Evolutionary conservation across 495 filamentous ascomycete species (phyloP), one percentile per base, ranked within the genome.

Genomic region (Aspergillus steynii): DNA sequence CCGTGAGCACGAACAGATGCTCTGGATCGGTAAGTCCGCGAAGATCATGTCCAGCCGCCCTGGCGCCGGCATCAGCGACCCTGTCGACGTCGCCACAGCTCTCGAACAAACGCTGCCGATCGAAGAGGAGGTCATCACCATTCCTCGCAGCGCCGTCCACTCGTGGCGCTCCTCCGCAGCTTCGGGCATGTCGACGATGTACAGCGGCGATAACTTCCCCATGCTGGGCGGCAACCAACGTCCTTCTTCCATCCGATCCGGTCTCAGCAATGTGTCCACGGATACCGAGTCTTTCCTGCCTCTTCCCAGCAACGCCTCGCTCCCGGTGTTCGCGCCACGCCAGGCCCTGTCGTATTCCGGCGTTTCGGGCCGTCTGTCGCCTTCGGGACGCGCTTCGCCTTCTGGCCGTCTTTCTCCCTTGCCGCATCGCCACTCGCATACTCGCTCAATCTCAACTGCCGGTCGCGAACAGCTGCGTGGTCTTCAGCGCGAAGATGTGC

Each of bases 1-100:
- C 14, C 79, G 86, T 29, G 86, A 89, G 67, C 86, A 89, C 66
- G 86, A 89, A 68, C 86, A 89, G 68, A 87, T 87, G 85, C 80
- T 86, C 26, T 88, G 85, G 85, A 81, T 87, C 37, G 82, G 82
- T 37, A 86, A 86, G 67, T 71, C 72, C 7, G 65, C 65, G 28
- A 78, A 78, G 53, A 66, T 73, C 60, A 79, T 77, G 71, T 70
- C 73, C 46, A 73, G 58, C 26, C 70, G 73, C 14, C 60, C 62
- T 7, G 67, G 64, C 10, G 74, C 65, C 45, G 62, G 65, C 31
- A 56, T 63, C 6, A 64, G 62, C 42, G 75, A 75, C 49, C 71
- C 68, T 0, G 51, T 63, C 0, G 71, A 74, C 47, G 60, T 74
- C 29, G 65, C 68, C 53, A 60, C 68, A 0, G 71, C 69, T 46